These are phyloP conservation scores for Neocucurbitaria cava DNA, from an alignment of 2,329 filamentous ascomycete species.

Conservation along the genomic window DNA sequence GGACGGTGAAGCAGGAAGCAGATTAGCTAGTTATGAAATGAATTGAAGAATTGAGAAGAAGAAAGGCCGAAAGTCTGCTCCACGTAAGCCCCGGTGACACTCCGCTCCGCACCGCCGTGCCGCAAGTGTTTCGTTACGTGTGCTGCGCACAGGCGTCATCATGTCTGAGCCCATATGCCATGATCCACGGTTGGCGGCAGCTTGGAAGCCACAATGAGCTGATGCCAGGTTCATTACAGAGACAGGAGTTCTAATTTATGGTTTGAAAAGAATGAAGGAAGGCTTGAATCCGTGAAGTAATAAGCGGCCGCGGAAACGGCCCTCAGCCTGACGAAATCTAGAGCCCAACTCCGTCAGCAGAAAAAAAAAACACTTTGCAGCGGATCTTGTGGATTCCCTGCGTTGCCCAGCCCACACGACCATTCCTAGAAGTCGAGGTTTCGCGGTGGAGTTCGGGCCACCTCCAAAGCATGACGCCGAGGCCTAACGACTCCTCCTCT, in stretches of 20 bases:
- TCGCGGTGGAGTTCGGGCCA: constrained; percentile 6
- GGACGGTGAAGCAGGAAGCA: constrained; percentile 17
- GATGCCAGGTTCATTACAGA: constrained; percentile 2
- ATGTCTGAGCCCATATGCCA: constrained; percentile 24
- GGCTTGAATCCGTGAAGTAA: not conserved
- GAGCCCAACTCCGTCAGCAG: constrained; percentile 2
- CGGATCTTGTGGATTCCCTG: constrained; percentile 8
- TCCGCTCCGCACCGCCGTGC: constrained; percentile 27
- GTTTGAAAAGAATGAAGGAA: not conserved
- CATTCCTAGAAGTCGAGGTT: constrained; percentile 18
- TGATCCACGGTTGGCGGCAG: constrained; percentile 18
- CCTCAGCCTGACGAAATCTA: not conserved
- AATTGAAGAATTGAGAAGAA: constrained; percentile 22
- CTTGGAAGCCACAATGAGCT: constrained; percentile 11
- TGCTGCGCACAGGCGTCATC: constrained; percentile 34
- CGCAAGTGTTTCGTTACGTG: constrained; percentile 35
- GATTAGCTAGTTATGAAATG: constrained; percentile 29
- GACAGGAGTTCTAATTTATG: not conserved
- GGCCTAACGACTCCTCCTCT: constrained; percentile 8
- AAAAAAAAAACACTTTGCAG: constrained; percentile 18
- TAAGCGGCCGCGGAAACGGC: not conserved
- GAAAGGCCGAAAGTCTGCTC: constrained; percentile 26
- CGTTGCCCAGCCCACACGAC: constrained; percentile 19
- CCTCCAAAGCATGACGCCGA: constrained; percentile 22
- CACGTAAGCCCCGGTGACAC: constrained; percentile 28